Evolutionary conservation across 148 eudicot genomes (phyloP).

Genomic region (Vaccinium corymbosum): DNA sequence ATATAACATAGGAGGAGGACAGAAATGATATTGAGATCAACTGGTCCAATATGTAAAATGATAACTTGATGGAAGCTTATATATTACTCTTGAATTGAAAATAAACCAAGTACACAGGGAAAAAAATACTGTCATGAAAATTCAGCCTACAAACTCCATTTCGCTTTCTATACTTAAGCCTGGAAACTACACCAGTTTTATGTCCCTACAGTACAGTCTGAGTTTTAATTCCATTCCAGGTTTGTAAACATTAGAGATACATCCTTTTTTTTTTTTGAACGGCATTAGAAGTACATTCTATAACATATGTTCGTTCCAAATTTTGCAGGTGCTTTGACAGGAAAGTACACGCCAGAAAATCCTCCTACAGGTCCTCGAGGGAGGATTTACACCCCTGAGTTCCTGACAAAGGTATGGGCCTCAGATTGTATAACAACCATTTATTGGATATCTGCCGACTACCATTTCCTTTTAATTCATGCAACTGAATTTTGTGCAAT

Average conservation of each 20-base stretch:
- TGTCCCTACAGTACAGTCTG: neutral
- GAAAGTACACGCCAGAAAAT: conserved; percentile 86
- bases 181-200: neutral
- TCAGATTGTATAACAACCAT: neutral
- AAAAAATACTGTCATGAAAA: neutral
- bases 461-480: neutral
- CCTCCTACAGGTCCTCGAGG: conserved; percentile 96
- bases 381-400: conserved; percentile 72
- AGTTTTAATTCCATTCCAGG: neutral
- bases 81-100: neutral
- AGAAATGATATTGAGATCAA: neutral
- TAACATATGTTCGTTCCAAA: neutral
- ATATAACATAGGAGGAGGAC: neutral
- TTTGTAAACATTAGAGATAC: neutral
- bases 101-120: no score
- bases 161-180: neutral
- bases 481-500: conserved; percentile 17
- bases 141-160: neutral
- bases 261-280: no score
- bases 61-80: neutral
- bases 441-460: neutral
- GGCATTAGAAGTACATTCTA: neutral
- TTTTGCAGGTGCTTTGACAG: conserved; percentile 73
- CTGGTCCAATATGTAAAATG: neutral
- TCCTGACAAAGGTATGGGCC: conserved; percentile 54